Evolutionary conservation across 371 early-diverging fungal genomes (phyloP).

Genomic region (Lichtheimia hyalospora): DNA sequence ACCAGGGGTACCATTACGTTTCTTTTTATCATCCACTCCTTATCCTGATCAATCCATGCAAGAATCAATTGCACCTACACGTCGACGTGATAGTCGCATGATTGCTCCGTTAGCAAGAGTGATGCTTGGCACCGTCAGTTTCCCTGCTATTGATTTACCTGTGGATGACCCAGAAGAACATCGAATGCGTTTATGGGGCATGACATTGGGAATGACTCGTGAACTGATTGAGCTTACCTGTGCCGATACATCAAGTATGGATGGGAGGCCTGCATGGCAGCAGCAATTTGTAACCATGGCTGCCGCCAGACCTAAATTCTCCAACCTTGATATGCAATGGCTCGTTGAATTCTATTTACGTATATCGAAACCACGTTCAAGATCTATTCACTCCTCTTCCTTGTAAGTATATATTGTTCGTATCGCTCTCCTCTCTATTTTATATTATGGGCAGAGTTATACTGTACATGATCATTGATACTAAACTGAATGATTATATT

Average conservation of each 20-base stretch:
- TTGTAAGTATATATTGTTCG: background rate
- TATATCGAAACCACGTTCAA: background rate
- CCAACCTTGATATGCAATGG: background rate
- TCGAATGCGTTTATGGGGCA: constrained; percentile 61
- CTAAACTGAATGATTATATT: no score
- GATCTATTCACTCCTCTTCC: no score
- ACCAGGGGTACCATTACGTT: constrained; percentile 49
- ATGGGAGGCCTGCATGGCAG: constrained; percentile 28
- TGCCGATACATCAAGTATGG: background rate
- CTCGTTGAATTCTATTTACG: background rate
- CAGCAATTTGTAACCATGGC: constrained; percentile 17
- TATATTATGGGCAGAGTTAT: no score
- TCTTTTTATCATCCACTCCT: constrained; percentile 43
- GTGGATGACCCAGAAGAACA: constrained; percentile 27
- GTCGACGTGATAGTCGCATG: constrained; percentile 7
- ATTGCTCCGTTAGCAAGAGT: constrained; percentile 6
- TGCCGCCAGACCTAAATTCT: background rate
- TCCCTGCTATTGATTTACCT: constrained; percentile 43
- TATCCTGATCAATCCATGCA: constrained; percentile 33
- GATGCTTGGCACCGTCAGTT: constrained; percentile 30
- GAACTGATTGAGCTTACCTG: constrained; percentile 54
- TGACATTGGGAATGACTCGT: constrained; percentile 66
- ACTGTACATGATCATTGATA: no score
- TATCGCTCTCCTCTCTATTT: background rate
- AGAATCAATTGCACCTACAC: constrained; percentile 30